A percentile compares a stretch with the other conserved stretches of the same genome.
Evolutionary conservation across 192 early-diverging fungal species (phyloP).

Genomic region (Podila epigama): DNA sequence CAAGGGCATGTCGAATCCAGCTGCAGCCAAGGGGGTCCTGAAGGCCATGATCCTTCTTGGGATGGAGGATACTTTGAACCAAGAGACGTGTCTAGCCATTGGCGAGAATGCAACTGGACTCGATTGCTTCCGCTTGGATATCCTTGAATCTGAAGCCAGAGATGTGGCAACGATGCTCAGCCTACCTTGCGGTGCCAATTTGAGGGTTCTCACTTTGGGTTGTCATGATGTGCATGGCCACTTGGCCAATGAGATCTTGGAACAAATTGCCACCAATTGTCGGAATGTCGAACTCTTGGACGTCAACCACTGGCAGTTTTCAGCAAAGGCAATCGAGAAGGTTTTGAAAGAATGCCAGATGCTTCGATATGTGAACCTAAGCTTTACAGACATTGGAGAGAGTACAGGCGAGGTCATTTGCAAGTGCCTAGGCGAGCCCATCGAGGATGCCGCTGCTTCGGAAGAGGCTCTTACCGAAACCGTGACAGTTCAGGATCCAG

Average conservation of each 20-base stretch:
- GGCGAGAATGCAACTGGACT: conserved; percentile 37
- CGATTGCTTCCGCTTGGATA: conserved; percentile 47
- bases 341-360: conserved; percentile 35
- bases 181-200: conserved; percentile 16
- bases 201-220: conserved; percentile 35
- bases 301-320: conserved; percentile 50
- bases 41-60: conserved; percentile 38
- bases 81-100: conserved; percentile 37
- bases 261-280: conserved; percentile 40
- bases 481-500: no score
- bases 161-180: conserved; percentile 34
- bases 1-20: conserved; percentile 25
- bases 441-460: no score
- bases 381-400: conserved; percentile 33
- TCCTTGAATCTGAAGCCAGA: conserved; percentile 40
- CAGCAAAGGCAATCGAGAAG: conserved; percentile 26
- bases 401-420: conserved; percentile 26
- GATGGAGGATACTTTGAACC: conserved; percentile 43
- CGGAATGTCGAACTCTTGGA: conserved; percentile 40
- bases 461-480: no score
- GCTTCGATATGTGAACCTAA: conserved; percentile 42
- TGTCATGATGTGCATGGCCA: conserved; percentile 45
- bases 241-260: conserved; percentile 39
- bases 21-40: conserved; percentile 28
- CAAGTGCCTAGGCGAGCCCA: conserved; percentile 28